phyloP scores from a whole-genome alignment of 805 yeast genomes.

The Kazachstania bromeliacearum region DNA sequence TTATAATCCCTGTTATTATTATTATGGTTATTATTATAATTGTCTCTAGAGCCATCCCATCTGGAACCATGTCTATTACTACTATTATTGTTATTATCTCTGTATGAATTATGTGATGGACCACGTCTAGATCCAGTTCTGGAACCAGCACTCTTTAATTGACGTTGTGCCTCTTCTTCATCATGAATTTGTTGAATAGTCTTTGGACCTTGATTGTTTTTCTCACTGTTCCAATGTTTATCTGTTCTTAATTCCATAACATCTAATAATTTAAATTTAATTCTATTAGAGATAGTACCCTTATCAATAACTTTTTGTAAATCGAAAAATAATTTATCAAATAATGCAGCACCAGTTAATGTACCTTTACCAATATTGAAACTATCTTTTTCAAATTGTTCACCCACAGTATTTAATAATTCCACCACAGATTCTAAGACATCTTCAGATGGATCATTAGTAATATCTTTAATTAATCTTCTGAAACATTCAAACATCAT shows the following conservation, averaged over 20 bases:
- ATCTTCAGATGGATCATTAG: slow-evolving; percentile 71
- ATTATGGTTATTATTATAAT: not conserved
- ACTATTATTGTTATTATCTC: not conserved
- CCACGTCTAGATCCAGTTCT: slow-evolving; percentile 34
- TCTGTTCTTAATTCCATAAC: slow-evolving; percentile 65
- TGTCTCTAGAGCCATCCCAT: not conserved
- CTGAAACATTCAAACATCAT: slow-evolving; percentile 68
- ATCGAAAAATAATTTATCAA: slow-evolving; percentile 51
- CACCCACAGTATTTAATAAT: slow-evolving; percentile 78
- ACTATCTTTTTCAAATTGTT: slow-evolving; percentile 44
- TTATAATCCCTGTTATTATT: no score
- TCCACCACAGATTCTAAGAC: slow-evolving; percentile 81
- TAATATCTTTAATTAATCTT: slow-evolving; percentile 45
- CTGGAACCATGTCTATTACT: slow-evolving; percentile 1
- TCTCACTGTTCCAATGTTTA: slow-evolving; percentile 53
- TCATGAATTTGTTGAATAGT: slow-evolving; percentile 84
- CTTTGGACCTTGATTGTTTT: slow-evolving; percentile 78
- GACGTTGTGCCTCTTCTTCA: slow-evolving; percentile 61
- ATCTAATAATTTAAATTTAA: slow-evolving; percentile 82
- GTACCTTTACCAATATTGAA: slow-evolving; percentile 26
- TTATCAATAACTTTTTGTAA: slow-evolving; percentile 45
- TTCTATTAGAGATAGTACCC: slow-evolving; percentile 59
- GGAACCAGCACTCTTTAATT: slow-evolving; percentile 34
- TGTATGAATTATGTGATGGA: not conserved
- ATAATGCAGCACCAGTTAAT: slow-evolving; percentile 36